Evolutionary conservation across 306 rosid species (phyloP).

Genomic region (Fragaria nilgerrensis): DNA sequence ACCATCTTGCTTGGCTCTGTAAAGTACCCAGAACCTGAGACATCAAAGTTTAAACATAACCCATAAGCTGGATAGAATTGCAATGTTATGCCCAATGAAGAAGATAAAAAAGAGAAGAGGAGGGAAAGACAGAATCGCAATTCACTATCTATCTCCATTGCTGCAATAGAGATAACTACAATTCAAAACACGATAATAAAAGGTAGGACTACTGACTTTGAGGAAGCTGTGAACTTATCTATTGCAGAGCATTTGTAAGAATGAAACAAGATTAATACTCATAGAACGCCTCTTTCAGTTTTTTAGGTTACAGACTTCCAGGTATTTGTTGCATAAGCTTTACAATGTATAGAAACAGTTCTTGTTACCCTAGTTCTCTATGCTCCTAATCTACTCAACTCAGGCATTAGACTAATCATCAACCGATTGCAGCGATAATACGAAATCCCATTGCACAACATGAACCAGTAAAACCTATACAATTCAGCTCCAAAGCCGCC

Average conservation of each 20-base stretch:
- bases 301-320: neutral
- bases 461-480: neutral
- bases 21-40: constrained; percentile 87
- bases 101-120: neutral
- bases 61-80: constrained; percentile 6
- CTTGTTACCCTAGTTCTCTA: neutral
- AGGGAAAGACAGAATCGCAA: neutral
- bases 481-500: neutral
- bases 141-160: neutral
- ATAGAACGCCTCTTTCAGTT: neutral
- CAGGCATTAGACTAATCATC: neutral
- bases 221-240: neutral
- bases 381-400: neutral
- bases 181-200: neutral
- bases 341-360: neutral
- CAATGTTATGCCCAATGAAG: neutral
- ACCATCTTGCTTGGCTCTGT: constrained; percentile 95
- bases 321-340: neutral
- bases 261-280: neutral
- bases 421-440: neutral
- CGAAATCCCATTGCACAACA: neutral
- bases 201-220: neutral
- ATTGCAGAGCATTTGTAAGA: neutral
- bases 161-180: neutral
- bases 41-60: neutral